These are phyloP conservation scores for Candida pseudocylindracea DNA, from an alignment of 1,139 yeast species.

Conservation along the genomic window DNA sequence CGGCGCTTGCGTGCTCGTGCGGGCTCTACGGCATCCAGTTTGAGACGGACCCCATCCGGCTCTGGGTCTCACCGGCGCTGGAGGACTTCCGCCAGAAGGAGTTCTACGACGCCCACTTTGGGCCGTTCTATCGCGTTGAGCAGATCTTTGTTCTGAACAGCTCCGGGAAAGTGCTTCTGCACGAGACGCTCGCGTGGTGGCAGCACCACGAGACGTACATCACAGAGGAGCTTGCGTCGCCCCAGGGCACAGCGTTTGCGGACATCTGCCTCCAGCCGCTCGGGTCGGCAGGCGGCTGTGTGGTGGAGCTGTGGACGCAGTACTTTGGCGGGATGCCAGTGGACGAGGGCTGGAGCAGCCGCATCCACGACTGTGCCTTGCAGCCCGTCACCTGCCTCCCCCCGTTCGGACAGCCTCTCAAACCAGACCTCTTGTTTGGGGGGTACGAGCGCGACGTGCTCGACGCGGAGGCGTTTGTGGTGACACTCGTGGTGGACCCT, in stretches of 20 bases:
- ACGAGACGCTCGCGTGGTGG: constrained; percentile 75
- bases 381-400: constrained; percentile 87
- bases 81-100: constrained; percentile 45
- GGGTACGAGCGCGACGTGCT: constrained; percentile 19
- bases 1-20: constrained; percentile 23
- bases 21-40: constrained; percentile 32
- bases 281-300: constrained; percentile 41
- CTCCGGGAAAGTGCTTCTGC: constrained; percentile 28
- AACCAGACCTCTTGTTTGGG: constrained; percentile 40
- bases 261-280: constrained; percentile 68
- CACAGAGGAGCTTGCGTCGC: background rate
- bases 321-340: constrained; percentile 37
- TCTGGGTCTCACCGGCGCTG: constrained; percentile 83
- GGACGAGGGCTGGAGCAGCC: too few species aligned
- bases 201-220: constrained; percentile 48
- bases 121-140: constrained; percentile 80
- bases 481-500: constrained; percentile 46
- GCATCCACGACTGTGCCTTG: constrained; percentile 28
- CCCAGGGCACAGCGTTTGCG: constrained; percentile 5
- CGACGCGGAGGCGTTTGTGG: constrained; percentile 46
- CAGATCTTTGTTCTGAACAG: constrained; percentile 59
- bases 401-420: constrained; percentile 74
- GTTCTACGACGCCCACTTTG: constrained; percentile 60
- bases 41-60: constrained; percentile 58
- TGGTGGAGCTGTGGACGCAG: constrained; percentile 77